These are phyloP conservation scores for Pharnaceum exiguum DNA, from an alignment of 148 eudicot genomes.

Conservation along the genomic window DNA sequence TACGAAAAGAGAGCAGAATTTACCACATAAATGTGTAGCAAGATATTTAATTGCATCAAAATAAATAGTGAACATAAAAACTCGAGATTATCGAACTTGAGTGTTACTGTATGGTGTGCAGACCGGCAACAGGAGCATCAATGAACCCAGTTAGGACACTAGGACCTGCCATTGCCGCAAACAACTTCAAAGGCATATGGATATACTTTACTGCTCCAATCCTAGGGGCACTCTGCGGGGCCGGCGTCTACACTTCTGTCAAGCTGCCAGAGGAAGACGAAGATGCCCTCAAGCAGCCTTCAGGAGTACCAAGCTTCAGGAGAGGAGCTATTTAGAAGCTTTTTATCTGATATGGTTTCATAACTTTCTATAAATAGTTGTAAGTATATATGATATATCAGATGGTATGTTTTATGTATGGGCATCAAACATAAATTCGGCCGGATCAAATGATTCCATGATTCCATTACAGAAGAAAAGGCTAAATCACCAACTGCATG, in stretches of 20 bases:
- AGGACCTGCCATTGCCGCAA: constrained; percentile 91
- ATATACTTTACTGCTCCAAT: constrained; percentile 79
- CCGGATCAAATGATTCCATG: too few species aligned
- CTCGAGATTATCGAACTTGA: constrained; percentile 1
- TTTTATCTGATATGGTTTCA: too few species aligned
- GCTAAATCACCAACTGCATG: background rate
- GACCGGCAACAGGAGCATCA: constrained; percentile 81
- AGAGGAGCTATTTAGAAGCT: constrained; percentile 21
- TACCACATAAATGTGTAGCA: background rate
- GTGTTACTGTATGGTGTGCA: constrained; percentile 16
- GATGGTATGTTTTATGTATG: constrained; percentile 6
- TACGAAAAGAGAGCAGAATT: background rate
- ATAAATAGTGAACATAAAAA: background rate
- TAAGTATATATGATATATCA: constrained; percentile 8
- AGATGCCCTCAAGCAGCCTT: constrained; percentile 38
- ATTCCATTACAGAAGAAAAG: background rate
- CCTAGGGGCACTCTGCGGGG: constrained; percentile 87
- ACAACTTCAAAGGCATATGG: constrained; percentile 79
- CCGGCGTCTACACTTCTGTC: constrained; percentile 73
- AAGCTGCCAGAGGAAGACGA: constrained; percentile 67
- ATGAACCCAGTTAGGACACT: constrained; percentile 97
- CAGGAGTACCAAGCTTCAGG: constrained; percentile 45
- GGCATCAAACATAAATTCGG: background rate
- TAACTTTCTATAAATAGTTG: too few species aligned
- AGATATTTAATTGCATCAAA: background rate